Conservation (phyloP, 345 rosid species). For the Capsella bursapastoris region DNA sequence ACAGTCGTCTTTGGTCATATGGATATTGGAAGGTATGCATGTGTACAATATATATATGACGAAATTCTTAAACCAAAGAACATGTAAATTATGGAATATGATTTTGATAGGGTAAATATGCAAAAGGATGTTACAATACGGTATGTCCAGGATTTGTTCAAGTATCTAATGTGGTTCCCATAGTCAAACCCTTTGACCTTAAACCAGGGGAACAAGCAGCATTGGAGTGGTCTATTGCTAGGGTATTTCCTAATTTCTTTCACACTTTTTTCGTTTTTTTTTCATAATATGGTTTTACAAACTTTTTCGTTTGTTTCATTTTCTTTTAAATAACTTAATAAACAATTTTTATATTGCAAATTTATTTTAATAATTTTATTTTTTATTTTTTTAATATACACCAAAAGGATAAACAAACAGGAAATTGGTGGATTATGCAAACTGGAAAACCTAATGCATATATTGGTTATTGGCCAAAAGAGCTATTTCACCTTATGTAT, state of each 20-base stretch:
- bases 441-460: not conserved
- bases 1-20: not conserved
- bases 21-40: conserved; percentile 7
- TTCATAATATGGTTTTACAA: not conserved
- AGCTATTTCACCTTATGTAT: conserved; percentile 8
- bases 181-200: not conserved
- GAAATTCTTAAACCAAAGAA: not conserved
- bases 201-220: too few species aligned
- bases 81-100: not conserved
- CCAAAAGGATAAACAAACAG: not conserved
- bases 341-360: too few species aligned
- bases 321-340: not conserved
- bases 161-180: not conserved
- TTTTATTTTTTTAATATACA: too few species aligned
- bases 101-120: conserved; percentile 15
- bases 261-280: not conserved
- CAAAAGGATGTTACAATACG: conserved; percentile 12
- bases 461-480: conserved; percentile 30
- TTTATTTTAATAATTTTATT: too few species aligned
- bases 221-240: not conserved
- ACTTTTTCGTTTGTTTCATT: not conserved
- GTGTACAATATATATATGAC: not conserved
- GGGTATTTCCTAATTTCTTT: not conserved
- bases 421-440: conserved; percentile 25
- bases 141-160: conserved; percentile 22